Evolutionary conservation across 2,329 filamentous ascomycete genomes (phyloP).

Genomic region (Chrysoporthe cubensis): DNA sequence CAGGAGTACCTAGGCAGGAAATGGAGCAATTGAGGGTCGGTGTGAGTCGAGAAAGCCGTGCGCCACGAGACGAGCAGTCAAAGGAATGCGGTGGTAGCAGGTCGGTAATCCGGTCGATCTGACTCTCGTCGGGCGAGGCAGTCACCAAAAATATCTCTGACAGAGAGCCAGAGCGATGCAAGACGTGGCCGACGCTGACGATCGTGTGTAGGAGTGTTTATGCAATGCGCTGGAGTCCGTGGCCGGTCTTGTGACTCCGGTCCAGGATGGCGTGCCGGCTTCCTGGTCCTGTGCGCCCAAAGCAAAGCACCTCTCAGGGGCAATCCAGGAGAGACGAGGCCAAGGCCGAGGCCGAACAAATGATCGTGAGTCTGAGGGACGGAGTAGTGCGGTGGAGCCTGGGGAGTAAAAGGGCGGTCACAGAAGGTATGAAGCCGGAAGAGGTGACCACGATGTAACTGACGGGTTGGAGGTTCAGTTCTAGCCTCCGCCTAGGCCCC

Average conservation of each 20-base stretch:
- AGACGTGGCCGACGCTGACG: neutral
- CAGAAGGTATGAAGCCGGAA: slow-evolving; percentile 12
- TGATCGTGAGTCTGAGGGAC: slow-evolving; percentile 11
- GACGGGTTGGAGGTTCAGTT: neutral
- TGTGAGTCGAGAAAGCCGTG: slow-evolving; percentile 4
- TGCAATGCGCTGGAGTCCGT: slow-evolving; percentile 1
- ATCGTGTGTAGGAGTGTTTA: neutral
- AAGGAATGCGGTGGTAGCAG: neutral
- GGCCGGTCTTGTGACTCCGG: slow-evolving; percentile 6
- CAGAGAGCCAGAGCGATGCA: neutral
- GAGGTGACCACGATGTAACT: slow-evolving; percentile 4
- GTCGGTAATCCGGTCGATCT: neutral
- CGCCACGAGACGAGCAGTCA: neutral
- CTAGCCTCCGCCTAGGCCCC: slow-evolving; percentile 3
- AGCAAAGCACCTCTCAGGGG: slow-evolving; percentile 6
- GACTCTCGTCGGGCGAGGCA: slow-evolving; percentile 1
- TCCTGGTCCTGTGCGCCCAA: slow-evolving; percentile 7
- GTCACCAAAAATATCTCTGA: neutral
- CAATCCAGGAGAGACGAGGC: neutral
- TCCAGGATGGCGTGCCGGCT: neutral
- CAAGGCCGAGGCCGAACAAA: slow-evolving; percentile 8
- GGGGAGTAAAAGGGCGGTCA: slow-evolving; percentile 26
- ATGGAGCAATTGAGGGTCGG: neutral
- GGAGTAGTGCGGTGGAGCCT: neutral
- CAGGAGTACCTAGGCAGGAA: neutral